These are phyloP conservation scores for Starmerella vitae DNA, from an alignment of 805 yeast genomes.

Conservation along the genomic window DNA sequence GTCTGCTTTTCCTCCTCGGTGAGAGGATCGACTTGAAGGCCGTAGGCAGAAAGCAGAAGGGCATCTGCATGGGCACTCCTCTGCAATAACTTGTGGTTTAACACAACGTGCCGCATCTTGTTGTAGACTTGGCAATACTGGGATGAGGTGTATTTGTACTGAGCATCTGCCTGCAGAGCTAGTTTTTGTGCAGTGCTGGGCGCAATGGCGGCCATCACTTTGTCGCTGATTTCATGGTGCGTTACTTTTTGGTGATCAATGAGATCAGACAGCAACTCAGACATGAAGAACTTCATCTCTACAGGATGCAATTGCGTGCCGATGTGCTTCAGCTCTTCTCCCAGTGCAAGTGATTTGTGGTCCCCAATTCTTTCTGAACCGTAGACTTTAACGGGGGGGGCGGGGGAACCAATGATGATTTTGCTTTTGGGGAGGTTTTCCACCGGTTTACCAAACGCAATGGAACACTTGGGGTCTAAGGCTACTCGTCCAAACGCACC, in stretches of 20 bases:
- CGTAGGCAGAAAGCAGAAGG: slow-evolving; percentile 5
- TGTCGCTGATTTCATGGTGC: slow-evolving; percentile 21
- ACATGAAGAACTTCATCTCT: slow-evolving; percentile 16
- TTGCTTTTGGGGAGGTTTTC: background rate
- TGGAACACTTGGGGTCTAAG: no score
- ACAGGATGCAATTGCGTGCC: slow-evolving; percentile 17
- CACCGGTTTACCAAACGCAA: background rate
- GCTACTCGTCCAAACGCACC: slow-evolving; percentile 17
- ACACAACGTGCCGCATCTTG: slow-evolving; percentile 18
- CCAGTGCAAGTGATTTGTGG: slow-evolving; percentile 9
- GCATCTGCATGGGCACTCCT: slow-evolving; percentile 15
- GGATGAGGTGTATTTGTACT: slow-evolving; percentile 21
- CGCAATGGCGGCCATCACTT: slow-evolving; percentile 17
- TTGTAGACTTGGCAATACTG: slow-evolving; percentile 21
- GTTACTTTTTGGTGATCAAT: slow-evolving; percentile 13
- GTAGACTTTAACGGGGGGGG: slow-evolving; percentile 14
- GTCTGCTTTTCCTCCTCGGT: slow-evolving; percentile 2
- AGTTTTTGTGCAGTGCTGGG: slow-evolving; percentile 18
- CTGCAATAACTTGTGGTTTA: slow-evolving; percentile 17
- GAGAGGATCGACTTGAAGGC: background rate
- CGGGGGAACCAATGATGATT: slow-evolving; percentile 5
- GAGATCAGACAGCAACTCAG: slow-evolving; percentile 15
- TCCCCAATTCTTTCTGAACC: slow-evolving; percentile 1
- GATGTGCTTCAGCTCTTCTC: slow-evolving; percentile 17
- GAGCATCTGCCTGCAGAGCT: slow-evolving; percentile 20